A percentile compares a stretch with the other conserved stretches of the same genome.
Conservation (phyloP, 257 asterid species). For the Nicotiana paniculata region DNA sequence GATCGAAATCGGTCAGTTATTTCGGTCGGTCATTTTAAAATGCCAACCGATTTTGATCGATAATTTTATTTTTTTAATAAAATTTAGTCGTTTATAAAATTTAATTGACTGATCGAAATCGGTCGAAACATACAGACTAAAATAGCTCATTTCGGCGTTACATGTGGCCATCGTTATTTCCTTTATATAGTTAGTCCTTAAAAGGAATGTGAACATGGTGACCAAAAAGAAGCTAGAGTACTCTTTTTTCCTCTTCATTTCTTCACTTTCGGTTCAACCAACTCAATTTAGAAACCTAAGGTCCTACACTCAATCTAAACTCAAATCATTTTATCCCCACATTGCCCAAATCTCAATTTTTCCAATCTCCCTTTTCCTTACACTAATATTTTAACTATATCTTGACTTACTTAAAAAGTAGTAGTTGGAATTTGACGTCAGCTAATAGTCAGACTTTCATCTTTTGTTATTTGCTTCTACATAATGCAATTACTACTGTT, state of each 20-base stretch:
- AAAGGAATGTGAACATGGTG: background rate
- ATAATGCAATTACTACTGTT: background rate
- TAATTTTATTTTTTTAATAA: no score
- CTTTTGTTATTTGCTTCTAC: background rate
- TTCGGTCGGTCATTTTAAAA: no score
- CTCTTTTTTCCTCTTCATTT: background rate
- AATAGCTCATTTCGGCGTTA: no score
- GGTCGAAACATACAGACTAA: no score
- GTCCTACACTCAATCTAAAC: background rate
- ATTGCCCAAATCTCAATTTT: background rate
- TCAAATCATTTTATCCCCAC: background rate
- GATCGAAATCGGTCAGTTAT: no score
- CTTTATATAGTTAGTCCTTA: background rate
- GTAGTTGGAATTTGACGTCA: background rate
- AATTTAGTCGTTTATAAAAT: no score
- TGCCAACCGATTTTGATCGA: no score
- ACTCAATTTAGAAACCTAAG: background rate
- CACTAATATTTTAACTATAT: background rate
- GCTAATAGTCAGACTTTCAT: background rate
- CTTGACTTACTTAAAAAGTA: background rate
- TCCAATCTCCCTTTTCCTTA: background rate
- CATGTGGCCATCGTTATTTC: background rate
- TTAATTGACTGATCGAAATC: no score
- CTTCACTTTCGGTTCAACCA: constrained; percentile 8
- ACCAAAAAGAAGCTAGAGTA: background rate